phyloP scores from a whole-genome alignment of 306 rosid species.

The Castanea crenata region DNA sequence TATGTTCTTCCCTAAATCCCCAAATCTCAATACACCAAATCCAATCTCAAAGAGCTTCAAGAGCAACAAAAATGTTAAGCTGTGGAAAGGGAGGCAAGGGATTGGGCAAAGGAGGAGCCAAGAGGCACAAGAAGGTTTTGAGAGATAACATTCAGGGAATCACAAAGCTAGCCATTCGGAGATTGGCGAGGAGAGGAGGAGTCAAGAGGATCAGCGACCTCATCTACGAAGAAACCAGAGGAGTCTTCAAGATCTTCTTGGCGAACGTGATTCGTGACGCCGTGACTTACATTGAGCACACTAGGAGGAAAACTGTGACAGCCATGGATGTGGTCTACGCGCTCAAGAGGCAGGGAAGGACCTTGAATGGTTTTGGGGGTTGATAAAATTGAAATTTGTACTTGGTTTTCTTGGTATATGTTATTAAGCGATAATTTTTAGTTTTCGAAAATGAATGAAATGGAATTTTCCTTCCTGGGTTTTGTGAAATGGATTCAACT shows the following conservation, averaged over 20 bases:
- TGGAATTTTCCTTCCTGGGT: too few species aligned
- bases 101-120: constrained; percentile 41
- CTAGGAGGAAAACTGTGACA: constrained; percentile 29
- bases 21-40: accelerated
- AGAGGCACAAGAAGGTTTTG: constrained; percentile 34
- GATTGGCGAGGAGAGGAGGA: constrained; percentile 36
- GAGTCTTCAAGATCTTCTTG: constrained; percentile 31
- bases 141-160: constrained; percentile 40
- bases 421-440: background rate
- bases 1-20: background rate
- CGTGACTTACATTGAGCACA: constrained; percentile 23
- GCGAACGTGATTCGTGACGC: constrained; percentile 35
- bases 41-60: too few species aligned
- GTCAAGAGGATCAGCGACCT: constrained; percentile 37
- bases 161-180: constrained; percentile 34
- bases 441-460: background rate
- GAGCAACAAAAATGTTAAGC: constrained; percentile 9
- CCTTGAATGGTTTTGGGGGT: constrained; percentile 35
- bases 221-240: constrained; percentile 34
- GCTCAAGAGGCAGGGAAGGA: constrained; percentile 35
- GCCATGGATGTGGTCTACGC: constrained; percentile 43
- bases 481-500: too few species aligned
- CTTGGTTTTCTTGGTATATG: background rate
- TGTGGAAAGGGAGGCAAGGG: constrained; percentile 46
- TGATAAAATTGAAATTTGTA: background rate